Conservation (phyloP, 352 stramenopile species). For the Pythium biforme region DNA sequence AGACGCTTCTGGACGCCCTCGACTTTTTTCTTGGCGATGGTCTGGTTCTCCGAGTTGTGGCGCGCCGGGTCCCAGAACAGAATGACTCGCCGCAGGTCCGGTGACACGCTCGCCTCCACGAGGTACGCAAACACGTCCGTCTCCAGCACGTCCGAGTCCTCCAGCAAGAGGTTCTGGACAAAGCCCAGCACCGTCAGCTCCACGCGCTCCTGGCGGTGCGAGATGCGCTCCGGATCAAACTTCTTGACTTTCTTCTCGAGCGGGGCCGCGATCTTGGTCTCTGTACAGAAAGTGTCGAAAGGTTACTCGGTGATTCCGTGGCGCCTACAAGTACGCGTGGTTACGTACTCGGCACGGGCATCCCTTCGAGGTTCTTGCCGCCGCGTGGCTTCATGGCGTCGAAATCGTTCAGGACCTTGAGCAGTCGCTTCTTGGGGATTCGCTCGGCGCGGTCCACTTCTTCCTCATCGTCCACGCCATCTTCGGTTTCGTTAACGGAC, state of each 20-base stretch:
- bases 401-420: constrained; percentile 69
- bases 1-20: constrained; percentile 63
- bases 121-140: constrained; percentile 66
- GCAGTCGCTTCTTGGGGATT: constrained; percentile 68
- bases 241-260: constrained; percentile 74
- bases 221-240: constrained; percentile 56
- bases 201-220: constrained; percentile 72
- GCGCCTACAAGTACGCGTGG: not conserved
- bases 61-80: constrained; percentile 74
- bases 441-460: constrained; percentile 66
- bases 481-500: not conserved
- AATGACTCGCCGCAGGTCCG: constrained; percentile 63
- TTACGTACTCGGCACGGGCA: constrained; percentile 45
- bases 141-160: constrained; percentile 58
- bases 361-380: constrained; percentile 53
- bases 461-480: constrained; percentile 27
- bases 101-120: constrained; percentile 67
- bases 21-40: constrained; percentile 73
- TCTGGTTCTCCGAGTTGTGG: constrained; percentile 66
- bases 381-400: constrained; percentile 35
- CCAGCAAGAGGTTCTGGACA: constrained; percentile 65
- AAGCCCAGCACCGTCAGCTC: constrained; percentile 64
- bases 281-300: constrained; percentile 27
- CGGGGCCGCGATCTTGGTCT: constrained; percentile 64
- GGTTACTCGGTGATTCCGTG: not conserved